These are phyloP conservation scores for Komagataella mondaviorum DNA, from an alignment of 805 yeast genomes.

Conservation along the genomic window DNA sequence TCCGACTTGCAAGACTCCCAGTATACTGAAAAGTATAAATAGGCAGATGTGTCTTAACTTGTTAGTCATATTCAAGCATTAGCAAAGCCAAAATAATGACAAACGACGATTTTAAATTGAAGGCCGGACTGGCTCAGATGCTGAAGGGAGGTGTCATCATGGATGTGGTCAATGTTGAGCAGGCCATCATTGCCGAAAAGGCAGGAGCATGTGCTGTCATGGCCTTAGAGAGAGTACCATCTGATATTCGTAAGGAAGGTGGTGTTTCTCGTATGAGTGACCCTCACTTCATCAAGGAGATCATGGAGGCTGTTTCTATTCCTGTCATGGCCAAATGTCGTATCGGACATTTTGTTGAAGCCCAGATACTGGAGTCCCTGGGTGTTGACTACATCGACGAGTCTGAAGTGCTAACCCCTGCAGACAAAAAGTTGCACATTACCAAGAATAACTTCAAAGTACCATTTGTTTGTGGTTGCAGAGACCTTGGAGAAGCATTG, in stretches of 20 bases:
- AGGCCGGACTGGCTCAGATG: slow-evolving; percentile 80
- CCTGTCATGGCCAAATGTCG: slow-evolving; percentile 83
- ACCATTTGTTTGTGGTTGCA: slow-evolving; percentile 80
- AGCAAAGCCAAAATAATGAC: neutral
- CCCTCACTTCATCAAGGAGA: slow-evolving; percentile 63
- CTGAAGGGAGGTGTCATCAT: slow-evolving; percentile 65
- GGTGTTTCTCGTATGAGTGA: slow-evolving; percentile 82
- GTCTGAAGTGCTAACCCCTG: slow-evolving; percentile 75
- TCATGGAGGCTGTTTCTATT: slow-evolving; percentile 56
- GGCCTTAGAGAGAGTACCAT: slow-evolving; percentile 80
- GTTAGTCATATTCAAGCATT: neutral
- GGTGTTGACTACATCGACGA: slow-evolving; percentile 75
- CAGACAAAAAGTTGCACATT: slow-evolving; percentile 58
- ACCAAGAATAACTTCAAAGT: slow-evolving; percentile 44
- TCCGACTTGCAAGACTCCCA: neutral
- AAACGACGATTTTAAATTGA: slow-evolving; percentile 31
- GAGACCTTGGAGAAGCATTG: slow-evolving; percentile 69
- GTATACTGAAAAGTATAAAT: neutral
- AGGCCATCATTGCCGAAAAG: slow-evolving; percentile 64
- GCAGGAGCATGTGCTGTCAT: slow-evolving; percentile 88
- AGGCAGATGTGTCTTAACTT: neutral
- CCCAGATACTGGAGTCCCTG: slow-evolving; percentile 59
- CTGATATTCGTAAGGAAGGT: slow-evolving; percentile 73
- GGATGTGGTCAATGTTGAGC: slow-evolving; percentile 72
- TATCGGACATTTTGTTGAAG: slow-evolving; percentile 76